These are phyloP conservation scores for Nelumbo lutea DNA, from an alignment of 164 flowering plant genomes.

Conservation along the genomic window DNA sequence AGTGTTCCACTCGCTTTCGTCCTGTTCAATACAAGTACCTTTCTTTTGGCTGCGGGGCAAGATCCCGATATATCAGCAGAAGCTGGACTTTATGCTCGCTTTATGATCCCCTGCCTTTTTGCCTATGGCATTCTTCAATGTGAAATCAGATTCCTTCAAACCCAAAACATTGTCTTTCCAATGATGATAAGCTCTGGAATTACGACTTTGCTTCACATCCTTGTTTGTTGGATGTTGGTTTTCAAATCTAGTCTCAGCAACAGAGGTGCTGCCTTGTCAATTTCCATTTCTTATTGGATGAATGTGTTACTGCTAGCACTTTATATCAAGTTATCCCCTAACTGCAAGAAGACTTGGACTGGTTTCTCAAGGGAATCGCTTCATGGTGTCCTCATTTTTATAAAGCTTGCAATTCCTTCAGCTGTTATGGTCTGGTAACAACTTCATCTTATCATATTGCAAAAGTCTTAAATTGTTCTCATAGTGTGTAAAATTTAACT, in stretches of 20 bases:
- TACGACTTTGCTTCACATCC: constrained; percentile 8
- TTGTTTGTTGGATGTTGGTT: constrained; percentile 15
- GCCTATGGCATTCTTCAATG: constrained; percentile 16
- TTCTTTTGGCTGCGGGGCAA: constrained; percentile 14
- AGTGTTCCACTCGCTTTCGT: constrained; percentile 15
- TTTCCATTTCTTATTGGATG: constrained; percentile 8
- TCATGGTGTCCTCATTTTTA: not conserved
- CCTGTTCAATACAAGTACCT: constrained; percentile 7
- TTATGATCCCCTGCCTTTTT: constrained; percentile 20
- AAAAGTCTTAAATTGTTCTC: no score
- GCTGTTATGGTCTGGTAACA: constrained; percentile 4
- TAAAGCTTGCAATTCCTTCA: constrained; percentile 1
- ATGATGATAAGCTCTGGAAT: constrained; percentile 20
- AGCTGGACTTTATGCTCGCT: constrained; percentile 17
- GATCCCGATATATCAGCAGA: constrained; percentile 16
- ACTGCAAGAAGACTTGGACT: constrained; percentile 3
- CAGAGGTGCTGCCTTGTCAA: constrained; percentile 24
- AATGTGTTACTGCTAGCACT: not conserved
- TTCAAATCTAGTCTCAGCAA: constrained; percentile 15
- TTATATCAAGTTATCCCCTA: constrained; percentile 2
- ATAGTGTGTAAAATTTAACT: not conserved
- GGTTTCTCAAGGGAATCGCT: constrained; percentile 5
- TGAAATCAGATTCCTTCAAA: constrained; percentile 16
- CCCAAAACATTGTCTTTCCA: constrained; percentile 20
- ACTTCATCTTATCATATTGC: no score